A percentile compares a stretch with the other conserved stretches of the same genome.
Evolutionary conservation across 2,329 filamentous ascomycete genomes (phyloP).

Genomic region (Aspergillaceae sp.): DNA sequence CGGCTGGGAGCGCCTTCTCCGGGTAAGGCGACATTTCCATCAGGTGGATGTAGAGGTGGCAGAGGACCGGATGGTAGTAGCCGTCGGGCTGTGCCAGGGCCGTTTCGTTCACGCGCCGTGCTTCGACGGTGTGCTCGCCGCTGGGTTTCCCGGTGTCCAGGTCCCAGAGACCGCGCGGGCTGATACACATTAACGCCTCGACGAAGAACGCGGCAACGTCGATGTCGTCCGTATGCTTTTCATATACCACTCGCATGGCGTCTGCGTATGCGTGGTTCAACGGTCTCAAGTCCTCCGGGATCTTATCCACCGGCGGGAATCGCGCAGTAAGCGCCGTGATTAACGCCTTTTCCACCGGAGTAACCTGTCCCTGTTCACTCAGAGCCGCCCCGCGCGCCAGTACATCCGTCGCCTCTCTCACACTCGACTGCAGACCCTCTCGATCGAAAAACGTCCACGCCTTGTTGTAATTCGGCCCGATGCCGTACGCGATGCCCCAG

Average conservation of each 20-base stretch:
- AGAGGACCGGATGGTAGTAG: slow-evolving; percentile 54
- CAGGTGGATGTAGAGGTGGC: slow-evolving; percentile 67
- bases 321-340: slow-evolving; percentile 37
- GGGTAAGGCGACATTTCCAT: slow-evolving; percentile 65
- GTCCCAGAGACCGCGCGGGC: slow-evolving; percentile 56
- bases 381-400: slow-evolving; percentile 34
- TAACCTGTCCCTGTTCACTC: slow-evolving; percentile 25
- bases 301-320: slow-evolving; percentile 45
- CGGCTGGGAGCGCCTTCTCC: slow-evolving; percentile 52
- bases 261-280: slow-evolving; percentile 52
- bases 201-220: slow-evolving; percentile 55
- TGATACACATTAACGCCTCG: slow-evolving; percentile 56
- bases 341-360: slow-evolving; percentile 52
- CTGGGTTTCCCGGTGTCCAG: slow-evolving; percentile 48
- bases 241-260: slow-evolving; percentile 49
- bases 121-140: slow-evolving; percentile 48
- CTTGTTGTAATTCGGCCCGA: slow-evolving; percentile 71
- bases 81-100: slow-evolving; percentile 43
- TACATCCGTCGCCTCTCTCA: slow-evolving; percentile 39
- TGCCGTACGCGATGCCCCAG: slow-evolving; percentile 46
- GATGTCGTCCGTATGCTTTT: slow-evolving; percentile 44
- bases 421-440: slow-evolving; percentile 43
- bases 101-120: slow-evolving; percentile 48
- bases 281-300: slow-evolving; percentile 39
- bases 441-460: slow-evolving; percentile 62